These are phyloP conservation scores for Crotalaria pallida DNA, from an alignment of 306 rosid genomes.

Conservation along the genomic window DNA sequence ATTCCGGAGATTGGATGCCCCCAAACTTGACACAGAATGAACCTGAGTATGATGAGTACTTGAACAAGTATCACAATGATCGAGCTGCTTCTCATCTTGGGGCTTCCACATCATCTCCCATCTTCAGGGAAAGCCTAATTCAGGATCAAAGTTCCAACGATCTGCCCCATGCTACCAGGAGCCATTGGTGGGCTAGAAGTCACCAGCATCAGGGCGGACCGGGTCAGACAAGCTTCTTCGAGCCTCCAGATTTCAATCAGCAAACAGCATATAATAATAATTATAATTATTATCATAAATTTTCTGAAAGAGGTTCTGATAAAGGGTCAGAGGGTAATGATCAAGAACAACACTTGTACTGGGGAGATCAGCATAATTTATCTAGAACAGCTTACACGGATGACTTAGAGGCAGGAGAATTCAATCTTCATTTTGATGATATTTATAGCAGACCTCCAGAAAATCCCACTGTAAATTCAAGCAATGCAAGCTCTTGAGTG, in stretches of 20 bases:
- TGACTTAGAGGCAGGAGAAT: conserved; percentile 56
- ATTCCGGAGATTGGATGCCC: conserved; percentile 48
- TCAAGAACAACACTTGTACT: conserved; percentile 41
- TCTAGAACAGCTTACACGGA: conserved; percentile 42
- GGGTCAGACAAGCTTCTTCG: conserved; percentile 65
- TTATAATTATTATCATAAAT: conserved; percentile 21
- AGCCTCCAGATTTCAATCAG: conserved; percentile 71
- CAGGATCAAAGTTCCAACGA: conserved; percentile 29
- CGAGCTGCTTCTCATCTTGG: conserved; percentile 45
- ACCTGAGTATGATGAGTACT: conserved; percentile 34
- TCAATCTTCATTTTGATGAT: conserved; percentile 73
- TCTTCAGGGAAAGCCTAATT: conserved; percentile 50
- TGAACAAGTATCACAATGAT: conserved; percentile 25
- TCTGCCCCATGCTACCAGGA: conserved; percentile 21
- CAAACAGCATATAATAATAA: conserved; percentile 15
- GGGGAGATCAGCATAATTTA: conserved; percentile 37
- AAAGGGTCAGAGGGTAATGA: conserved; percentile 57
- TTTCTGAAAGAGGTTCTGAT: conserved; percentile 66
- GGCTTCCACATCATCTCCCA: conserved; percentile 66
- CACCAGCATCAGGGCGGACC: conserved; percentile 18
- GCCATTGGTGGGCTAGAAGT: conserved; percentile 86
- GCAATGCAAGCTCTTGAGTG: conserved; percentile 33
- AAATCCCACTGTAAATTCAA: conserved; percentile 35
- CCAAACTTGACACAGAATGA: conserved; percentile 32
- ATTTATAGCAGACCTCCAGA: conserved; percentile 59